Base-by-base conservation (phyloP, 1,284 basidiomycete genomes). In the Cutaneotrichosporon sp. region DNA sequence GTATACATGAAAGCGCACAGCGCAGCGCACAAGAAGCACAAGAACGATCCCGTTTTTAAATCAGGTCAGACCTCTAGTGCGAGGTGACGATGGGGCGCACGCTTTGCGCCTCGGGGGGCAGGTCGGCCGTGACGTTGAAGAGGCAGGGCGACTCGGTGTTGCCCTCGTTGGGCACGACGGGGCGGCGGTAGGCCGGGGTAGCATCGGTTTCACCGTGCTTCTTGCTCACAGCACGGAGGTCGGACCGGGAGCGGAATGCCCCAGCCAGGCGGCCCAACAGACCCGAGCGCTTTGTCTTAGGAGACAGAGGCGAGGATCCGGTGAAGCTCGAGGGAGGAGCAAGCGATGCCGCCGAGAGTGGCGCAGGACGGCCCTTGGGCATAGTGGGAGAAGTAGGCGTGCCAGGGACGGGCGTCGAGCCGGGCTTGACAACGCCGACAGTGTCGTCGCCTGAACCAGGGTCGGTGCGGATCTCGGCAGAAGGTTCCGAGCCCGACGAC, bases 131-230 rank as follows among this genome's bases (percentile, higher is more conserved):
- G n/a, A 67, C 58, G 46, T 64, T 67, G 58, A 56, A 67, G 36
- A 60, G 60, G 38, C 66, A 67, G 2, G 66, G 66, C 47, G 58
- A 60, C 43, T 67, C 66, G 7, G 66, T 67, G 63, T 67, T 54
- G 27, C 66, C 63, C 58, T 67, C 66, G 60, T 67, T 64, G 34
- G 53, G 33, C 45, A 67, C 47, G 1, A 27, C 18, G 14, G 66
- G 66, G 18, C 66, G 62, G 22, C 34, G n/a, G 60, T 67, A 67
- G 5, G 45, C 20, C 11, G 58, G 58, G 4, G 55, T 54, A 11
- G 33, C 18, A n/a, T 46, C 29, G 20, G 9, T 7, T 8, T 31
- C 27, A n/a, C n/a, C n/a, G 20, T 56, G 54, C 20, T 34, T n/a
- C 54, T n/a, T 43, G 50, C 22, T 47, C 4, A 13, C 34, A 34